phyloP scores from a whole-genome alignment of 331 rosid species.

The Quercus lobata region DNA sequence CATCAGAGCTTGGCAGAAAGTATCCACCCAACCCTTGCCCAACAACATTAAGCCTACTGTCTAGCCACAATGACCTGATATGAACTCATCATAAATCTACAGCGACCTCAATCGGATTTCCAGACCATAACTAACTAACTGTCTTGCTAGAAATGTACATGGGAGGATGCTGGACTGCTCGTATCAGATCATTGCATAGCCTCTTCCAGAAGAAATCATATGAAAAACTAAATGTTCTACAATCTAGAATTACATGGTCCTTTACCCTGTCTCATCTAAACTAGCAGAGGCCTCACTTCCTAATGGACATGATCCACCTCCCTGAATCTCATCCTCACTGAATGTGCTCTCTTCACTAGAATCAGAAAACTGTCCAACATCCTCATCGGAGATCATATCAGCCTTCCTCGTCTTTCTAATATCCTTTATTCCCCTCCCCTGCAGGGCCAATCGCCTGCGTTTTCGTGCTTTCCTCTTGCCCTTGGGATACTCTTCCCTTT shows the following conservation, averaged over 20 bases:
- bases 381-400: conserved; percentile 56
- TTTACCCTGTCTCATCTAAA: conserved; percentile 58
- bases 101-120: no score
- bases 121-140: not conserved
- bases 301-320: conserved; percentile 40
- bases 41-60: no score
- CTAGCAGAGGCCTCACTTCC: conserved; percentile 72
- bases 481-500: conserved; percentile 86
- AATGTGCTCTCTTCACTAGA: conserved; percentile 79
- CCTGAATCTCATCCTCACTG: conserved; percentile 77
- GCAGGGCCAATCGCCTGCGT: conserved; percentile 89
- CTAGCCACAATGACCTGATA: no score
- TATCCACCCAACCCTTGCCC: conserved; percentile 13
- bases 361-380: conserved; percentile 56
- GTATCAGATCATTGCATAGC: not conserved
- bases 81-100: no score
- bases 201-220: not conserved
- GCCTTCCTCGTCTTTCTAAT: conserved; percentile 61
- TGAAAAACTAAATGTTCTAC: not conserved
- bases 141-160: not conserved
- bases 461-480: conserved; percentile 95
- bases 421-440: conserved; percentile 85
- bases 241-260: conserved; percentile 27
- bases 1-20: not conserved
- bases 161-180: not conserved